A percentile compares a stretch with the other conserved stretches of the same genome.
These are phyloP conservation scores for Phaeophleospora eucalypticola DNA, from an alignment of 2,329 filamentous ascomycete species.

Conservation along the genomic window DNA sequence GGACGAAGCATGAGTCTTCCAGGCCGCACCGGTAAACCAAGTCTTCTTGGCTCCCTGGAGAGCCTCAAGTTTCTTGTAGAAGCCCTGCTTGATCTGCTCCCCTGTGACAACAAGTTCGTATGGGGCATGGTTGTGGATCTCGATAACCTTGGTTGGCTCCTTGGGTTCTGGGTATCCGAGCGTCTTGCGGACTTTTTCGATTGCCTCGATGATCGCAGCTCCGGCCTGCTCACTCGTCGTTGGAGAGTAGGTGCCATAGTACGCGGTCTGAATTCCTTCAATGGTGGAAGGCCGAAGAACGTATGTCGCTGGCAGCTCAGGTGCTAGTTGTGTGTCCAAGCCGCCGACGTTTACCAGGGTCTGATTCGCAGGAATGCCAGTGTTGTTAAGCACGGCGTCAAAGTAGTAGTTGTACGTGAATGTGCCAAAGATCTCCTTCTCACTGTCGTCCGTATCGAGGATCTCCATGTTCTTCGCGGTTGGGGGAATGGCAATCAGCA, in stretches of 20 bases:
- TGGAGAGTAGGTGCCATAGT: conserved; percentile 1
- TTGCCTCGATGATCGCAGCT: not conserved
- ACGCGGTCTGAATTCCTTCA: not conserved
- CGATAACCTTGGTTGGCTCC: conserved; percentile 7
- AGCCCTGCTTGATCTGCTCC: not conserved
- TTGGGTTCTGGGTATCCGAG: not conserved
- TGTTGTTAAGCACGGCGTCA: conserved; percentile 1
- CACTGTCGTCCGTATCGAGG: not conserved
- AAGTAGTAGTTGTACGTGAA: conserved; percentile 4
- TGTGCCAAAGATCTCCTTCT: not conserved
- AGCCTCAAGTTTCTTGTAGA: not conserved
- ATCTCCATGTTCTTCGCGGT: not conserved
- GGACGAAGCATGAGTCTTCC: not conserved
- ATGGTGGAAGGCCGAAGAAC: not conserved
- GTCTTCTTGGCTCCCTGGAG: not conserved
- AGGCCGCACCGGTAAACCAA: not conserved
- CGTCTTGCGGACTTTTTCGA: conserved; percentile 1
- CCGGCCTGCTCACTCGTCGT: not conserved
- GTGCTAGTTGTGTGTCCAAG: not conserved
- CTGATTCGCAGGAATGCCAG: not conserved
- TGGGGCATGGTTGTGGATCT: not conserved
- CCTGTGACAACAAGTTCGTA: not conserved
- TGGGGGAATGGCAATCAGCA: conserved; percentile 1
- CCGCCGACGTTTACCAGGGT: not conserved
- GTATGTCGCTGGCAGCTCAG: conserved; percentile 2